Evolutionary conservation across 2,329 filamentous ascomycete genomes (phyloP).

Genomic region (Ophiostoma himal-ulmi): DNA sequence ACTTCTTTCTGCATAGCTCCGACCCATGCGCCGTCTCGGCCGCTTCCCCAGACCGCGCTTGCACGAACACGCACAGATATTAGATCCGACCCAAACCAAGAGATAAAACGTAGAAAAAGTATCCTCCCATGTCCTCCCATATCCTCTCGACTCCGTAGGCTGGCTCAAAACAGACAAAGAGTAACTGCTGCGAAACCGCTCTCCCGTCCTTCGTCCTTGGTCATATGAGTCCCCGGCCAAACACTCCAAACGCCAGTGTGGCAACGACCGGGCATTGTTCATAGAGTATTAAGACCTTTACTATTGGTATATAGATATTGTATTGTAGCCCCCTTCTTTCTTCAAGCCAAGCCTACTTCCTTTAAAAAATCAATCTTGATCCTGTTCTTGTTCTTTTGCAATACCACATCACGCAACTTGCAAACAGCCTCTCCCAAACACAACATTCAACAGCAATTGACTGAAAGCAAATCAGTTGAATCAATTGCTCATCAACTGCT

Average conservation of each 20-base stretch:
- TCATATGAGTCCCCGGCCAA: neutral
- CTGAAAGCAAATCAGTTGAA: neutral
- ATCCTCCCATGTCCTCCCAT: neutral
- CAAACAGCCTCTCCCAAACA: constrained; percentile 3
- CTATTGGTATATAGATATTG: constrained; percentile 1
- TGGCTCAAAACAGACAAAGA: neutral
- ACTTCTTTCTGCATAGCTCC: constrained; percentile 6
- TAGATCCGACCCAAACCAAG: constrained; percentile 15
- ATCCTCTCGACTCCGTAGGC: too few species aligned
- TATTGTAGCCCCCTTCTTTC: neutral
- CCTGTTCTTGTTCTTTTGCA: neutral
- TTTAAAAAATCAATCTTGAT: neutral
- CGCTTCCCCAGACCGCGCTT: constrained; percentile 21
- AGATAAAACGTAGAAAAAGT: constrained; percentile 12
- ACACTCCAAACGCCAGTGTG: constrained; percentile 6
- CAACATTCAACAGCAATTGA: neutral
- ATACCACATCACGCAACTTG: neutral
- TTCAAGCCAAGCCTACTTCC: neutral
- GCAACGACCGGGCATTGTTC: neutral
- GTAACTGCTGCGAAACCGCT: constrained; percentile 3
- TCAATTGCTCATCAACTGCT: neutral
- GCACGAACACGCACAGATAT: constrained; percentile 3
- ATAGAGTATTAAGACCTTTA: neutral
- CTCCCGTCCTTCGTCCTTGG: neutral
- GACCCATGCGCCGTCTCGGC: constrained; percentile 17